Percentiles rank a stretch among this genome's conserved stretches.
Conservation (phyloP, 257 asterid species). For the Striga asiatica region DNA sequence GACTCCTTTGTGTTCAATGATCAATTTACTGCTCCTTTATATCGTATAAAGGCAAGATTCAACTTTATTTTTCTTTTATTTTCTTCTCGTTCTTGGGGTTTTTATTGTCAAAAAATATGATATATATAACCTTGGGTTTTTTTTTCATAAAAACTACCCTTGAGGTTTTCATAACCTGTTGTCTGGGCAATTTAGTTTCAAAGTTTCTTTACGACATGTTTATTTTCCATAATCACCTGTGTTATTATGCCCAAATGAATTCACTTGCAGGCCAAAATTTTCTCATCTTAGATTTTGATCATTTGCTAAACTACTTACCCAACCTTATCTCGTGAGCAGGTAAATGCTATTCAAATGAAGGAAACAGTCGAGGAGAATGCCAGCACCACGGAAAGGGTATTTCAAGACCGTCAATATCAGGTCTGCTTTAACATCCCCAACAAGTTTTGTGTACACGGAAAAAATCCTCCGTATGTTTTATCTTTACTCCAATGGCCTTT, state of each 20-base stretch:
- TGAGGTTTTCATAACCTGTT: no score
- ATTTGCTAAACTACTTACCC: background rate
- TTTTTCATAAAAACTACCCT: no score
- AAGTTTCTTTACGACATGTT: no score
- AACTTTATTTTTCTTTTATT: background rate
- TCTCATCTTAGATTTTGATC: no score
- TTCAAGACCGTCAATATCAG: slow-evolving; percentile 97
- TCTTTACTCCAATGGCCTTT: no score
- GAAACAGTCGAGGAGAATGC: slow-evolving; percentile 95
- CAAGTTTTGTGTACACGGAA: background rate
- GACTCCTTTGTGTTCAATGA: slow-evolving; percentile 69
- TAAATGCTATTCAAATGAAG: slow-evolving; percentile 93
- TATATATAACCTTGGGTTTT: no score
- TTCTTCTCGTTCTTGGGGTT: no score
- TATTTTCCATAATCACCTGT: no score
- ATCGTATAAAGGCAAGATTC: slow-evolving; percentile 61
- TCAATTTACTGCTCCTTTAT: slow-evolving; percentile 72
- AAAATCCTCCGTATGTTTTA: no score
- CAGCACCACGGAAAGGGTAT: slow-evolving; percentile 89
- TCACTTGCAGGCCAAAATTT: no score
- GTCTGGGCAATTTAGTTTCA: no score
- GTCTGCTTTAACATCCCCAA: slow-evolving; percentile 20
- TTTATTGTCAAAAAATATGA: background rate
- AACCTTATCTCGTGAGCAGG: slow-evolving; percentile 30
- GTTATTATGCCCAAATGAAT: no score